These are phyloP conservation scores for Carnegiea gigantea DNA, from an alignment of 179 eudicot species.

Conservation along the genomic window DNA sequence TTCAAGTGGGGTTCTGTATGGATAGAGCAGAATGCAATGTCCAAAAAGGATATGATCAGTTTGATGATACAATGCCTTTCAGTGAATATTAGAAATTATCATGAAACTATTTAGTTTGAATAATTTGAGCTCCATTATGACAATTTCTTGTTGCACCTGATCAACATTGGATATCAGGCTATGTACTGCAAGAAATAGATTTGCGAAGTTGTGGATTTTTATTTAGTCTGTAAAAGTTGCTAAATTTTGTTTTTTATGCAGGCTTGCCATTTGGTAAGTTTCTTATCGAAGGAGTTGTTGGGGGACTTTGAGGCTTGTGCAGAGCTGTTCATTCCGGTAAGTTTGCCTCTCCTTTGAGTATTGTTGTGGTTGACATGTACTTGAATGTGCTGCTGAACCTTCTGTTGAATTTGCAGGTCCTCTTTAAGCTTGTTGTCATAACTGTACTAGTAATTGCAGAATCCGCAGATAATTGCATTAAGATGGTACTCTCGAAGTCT, in stretches of 20 bases:
- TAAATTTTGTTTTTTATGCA: constrained; percentile 21
- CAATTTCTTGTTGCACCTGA: not conserved
- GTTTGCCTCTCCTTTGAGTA: constrained; percentile 1
- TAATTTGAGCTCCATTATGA: not conserved
- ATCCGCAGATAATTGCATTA: constrained; percentile 98
- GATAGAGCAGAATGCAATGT: too few species aligned
- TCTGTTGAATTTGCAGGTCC: constrained; percentile 50
- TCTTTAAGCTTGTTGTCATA: constrained; percentile 99
- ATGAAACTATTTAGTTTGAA: not conserved
- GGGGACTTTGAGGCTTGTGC: constrained; percentile 98
- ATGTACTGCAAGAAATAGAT: not conserved
- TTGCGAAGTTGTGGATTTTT: not conserved
- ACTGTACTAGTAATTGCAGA: constrained; percentile 98
- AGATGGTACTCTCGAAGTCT: constrained; percentile 59
- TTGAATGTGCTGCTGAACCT: constrained; percentile 34
- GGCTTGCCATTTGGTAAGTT: constrained; percentile 88
- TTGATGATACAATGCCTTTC: not conserved
- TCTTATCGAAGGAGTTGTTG: constrained; percentile 91
- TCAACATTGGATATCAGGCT: not conserved
- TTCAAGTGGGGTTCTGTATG: not conserved
- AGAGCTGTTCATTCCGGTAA: constrained; percentile 92
- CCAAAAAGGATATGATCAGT: not conserved
- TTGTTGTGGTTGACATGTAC: not conserved
- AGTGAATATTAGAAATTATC: too few species aligned
- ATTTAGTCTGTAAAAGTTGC: not conserved